A percentile compares a stretch with the other conserved stretches of the same genome.
Evolutionary conservation across 2,329 filamentous ascomycete species (phyloP).

Genomic region (Rosellinia necatrix): DNA sequence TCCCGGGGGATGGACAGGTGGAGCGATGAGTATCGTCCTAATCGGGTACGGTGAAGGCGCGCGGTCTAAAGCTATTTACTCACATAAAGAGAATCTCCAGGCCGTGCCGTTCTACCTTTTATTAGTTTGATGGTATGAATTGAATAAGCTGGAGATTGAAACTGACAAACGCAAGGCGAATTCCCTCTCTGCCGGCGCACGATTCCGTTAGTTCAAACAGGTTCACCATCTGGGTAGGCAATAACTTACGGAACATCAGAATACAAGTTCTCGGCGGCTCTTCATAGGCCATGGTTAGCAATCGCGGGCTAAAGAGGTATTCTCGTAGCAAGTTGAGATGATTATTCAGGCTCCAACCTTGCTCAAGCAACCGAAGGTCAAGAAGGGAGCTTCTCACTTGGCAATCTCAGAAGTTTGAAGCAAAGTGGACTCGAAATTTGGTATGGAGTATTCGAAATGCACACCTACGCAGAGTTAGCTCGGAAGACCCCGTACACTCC

Average conservation of each 20-base stretch:
- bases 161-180: slow-evolving; percentile 28
- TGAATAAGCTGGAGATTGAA: neutral
- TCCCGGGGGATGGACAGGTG: neutral
- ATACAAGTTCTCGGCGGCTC: slow-evolving; percentile 80
- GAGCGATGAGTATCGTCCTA: neutral
- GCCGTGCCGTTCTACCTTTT: slow-evolving; percentile 67
- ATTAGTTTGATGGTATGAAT: slow-evolving; percentile 7
- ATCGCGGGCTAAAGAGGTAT: neutral
- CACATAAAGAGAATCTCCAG: slow-evolving; percentile 81
- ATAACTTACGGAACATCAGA: slow-evolving; percentile 96
- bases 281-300: slow-evolving; percentile 3
- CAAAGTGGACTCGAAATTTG: slow-evolving; percentile 87
- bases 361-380: neutral
- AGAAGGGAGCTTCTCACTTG: slow-evolving; percentile 35
- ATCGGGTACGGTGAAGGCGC: neutral
- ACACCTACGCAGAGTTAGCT: slow-evolving; percentile 48
- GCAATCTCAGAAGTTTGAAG: slow-evolving; percentile 84
- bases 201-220: neutral
- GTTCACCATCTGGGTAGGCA: slow-evolving; percentile 51
- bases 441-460: slow-evolving; percentile 78
- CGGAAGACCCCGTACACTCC: neutral
- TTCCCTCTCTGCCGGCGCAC: slow-evolving; percentile 18
- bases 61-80: neutral
- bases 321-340: neutral
- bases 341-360: slow-evolving; percentile 40